Percentiles rank a stretch among this genome's conserved stretches.
Conservation (phyloP, 2,329 filamentous ascomycete species). For the Trichoderma arundinaceum region DNA sequence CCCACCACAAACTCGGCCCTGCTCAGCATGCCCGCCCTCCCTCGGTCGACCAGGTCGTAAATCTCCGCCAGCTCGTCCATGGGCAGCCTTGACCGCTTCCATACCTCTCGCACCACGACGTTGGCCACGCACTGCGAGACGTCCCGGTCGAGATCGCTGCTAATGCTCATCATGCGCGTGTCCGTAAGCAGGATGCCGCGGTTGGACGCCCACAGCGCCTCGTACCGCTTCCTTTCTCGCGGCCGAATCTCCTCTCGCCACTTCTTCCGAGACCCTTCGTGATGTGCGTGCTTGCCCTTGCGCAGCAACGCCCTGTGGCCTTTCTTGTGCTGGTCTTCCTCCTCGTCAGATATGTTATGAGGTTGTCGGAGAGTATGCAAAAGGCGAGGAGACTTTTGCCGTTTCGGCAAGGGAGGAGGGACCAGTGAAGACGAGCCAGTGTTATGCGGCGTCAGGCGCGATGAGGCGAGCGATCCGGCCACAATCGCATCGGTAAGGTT, state of each 20-base stretch:
- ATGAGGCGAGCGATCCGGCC: conserved; percentile 73
- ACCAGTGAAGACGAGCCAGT: conserved; percentile 44
- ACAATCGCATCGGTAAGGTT: conserved; percentile 76
- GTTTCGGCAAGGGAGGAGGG: conserved; percentile 46
- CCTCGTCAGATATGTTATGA: conserved; percentile 57
- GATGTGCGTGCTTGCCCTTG: conserved; percentile 69
- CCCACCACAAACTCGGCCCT: conserved; percentile 81
- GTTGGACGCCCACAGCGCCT: conserved; percentile 85
- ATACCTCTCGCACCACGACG: conserved; percentile 76
- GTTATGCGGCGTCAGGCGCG: conserved; percentile 55
- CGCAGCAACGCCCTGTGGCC: conserved; percentile 59
- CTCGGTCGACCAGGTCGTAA: conserved; percentile 74
- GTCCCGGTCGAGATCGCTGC: conserved; percentile 36
- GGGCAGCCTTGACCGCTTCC: conserved; percentile 71
- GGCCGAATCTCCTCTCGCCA: conserved; percentile 78
- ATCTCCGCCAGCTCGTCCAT: conserved; percentile 73
- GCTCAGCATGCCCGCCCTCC: conserved; percentile 60
- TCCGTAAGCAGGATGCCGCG: conserved; percentile 60
- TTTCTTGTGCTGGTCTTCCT: conserved; percentile 58
- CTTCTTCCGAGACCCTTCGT: conserved; percentile 74
- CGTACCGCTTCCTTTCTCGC: conserved; percentile 78
- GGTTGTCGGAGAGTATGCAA: conserved; percentile 70
- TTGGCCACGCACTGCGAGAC: conserved; percentile 64
- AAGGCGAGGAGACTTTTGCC: conserved; percentile 59
- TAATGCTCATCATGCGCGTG: conserved; percentile 30